Conservation (phyloP, 2,329 filamentous ascomycete genomes). For the Aspergillus niger region DNA sequence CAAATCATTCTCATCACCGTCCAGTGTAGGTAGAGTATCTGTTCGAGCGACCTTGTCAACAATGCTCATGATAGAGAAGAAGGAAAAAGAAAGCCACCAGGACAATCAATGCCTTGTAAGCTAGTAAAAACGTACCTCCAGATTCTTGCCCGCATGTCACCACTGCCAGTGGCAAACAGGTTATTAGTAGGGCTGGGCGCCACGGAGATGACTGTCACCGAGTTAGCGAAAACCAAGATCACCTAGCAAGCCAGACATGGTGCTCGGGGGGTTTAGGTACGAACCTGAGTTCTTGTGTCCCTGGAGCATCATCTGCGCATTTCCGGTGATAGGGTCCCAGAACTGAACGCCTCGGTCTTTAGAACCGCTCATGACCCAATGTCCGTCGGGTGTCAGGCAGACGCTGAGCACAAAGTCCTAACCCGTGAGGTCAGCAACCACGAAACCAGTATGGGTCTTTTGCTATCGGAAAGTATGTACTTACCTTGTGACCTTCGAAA, state of each 20-base stretch:
- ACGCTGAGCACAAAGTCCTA: conserved; percentile 96
- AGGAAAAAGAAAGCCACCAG: neutral
- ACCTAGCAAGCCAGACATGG: neutral
- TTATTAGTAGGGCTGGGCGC: conserved; percentile 86
- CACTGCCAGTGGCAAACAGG: conserved; percentile 93
- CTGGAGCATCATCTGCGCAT: conserved; percentile 96
- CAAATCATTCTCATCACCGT: conserved; percentile 37
- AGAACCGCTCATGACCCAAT: conserved; percentile 95
- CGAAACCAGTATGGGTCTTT: neutral
- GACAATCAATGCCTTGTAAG: neutral
- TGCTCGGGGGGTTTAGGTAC: conserved; percentile 25
- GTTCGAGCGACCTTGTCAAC: conserved; percentile 16
- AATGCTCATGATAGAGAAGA: neutral
- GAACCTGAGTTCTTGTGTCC: conserved; percentile 92
- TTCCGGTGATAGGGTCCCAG: conserved; percentile 93
- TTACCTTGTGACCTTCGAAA: conserved; percentile 92
- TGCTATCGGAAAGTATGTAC: conserved; percentile 28
- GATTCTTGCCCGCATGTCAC: conserved; percentile 96
- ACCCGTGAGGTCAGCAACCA: conserved; percentile 7
- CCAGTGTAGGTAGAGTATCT: conserved; percentile 44
- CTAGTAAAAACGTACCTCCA: conserved; percentile 68
- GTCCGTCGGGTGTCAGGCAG: conserved; percentile 87
- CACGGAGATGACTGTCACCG: conserved; percentile 78
- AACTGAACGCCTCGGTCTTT: conserved; percentile 98
- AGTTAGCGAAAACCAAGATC: conserved; percentile 20